Evolutionary conservation across 768 basidiomycete species (phyloP), one percentile per base, ranked within the genome.

Genomic region (Leccinum arenicola): DNA sequence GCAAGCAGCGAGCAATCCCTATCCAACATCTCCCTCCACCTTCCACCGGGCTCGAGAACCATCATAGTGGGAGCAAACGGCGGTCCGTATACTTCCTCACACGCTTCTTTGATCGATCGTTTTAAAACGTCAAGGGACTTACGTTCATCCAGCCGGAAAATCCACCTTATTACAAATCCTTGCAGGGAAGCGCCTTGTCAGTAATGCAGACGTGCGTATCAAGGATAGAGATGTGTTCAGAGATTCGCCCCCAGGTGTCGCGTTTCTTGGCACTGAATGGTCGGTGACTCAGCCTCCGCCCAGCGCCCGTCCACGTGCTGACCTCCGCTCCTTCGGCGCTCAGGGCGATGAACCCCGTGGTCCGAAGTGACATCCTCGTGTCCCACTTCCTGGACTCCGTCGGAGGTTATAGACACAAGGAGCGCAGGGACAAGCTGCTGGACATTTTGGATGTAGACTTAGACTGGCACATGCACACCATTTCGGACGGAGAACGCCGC

Each of bases 331-430:
- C 25, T 33, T 57, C 56, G 12, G 21, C 4, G 40, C 43, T 61
- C n/a, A 91, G 91, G 92, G 95, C 95, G 0, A 91, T 91, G 86
- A 98, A 99, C 74, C 94, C 95, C 1, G 96, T 98, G 58, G 95
- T 98, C 12, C 84, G 95, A 33, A 80, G 90, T 9, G 97, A 98
- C 73, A 95, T 98, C 61, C 78, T 87, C 33, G 97, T 99, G 3
- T 86, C 91, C n/a, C 80, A 85, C 51, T 99, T 99, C 74, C 78
- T 99, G n/a, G 93, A 99, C 72, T 95, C 93, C 17, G 93, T 99
- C 5, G 97, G 97, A 14, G 97, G 97, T 0, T 98, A 97, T 71
- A 81, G 94, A 55, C 84, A 98, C 76, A 96, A 96, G 72, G 88
- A 87, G 65, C 82, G 95, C 31, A 80, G 96, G 45, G 93, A 99